These are phyloP conservation scores for Melaleuca alternifolia DNA, from an alignment of 345 rosid genomes.

Conservation along the genomic window DNA sequence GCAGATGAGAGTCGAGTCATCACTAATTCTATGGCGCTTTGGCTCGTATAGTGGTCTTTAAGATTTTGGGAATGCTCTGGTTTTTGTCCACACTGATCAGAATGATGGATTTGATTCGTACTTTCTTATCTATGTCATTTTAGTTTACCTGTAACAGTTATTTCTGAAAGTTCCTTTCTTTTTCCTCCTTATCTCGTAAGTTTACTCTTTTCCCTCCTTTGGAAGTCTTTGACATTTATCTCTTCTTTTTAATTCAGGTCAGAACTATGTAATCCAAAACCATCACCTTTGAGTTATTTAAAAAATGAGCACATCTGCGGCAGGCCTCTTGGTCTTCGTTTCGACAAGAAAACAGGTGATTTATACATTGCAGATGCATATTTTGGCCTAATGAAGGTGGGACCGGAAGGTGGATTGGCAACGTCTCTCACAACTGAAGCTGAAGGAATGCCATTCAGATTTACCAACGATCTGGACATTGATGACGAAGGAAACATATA, in stretches of 20 bases:
- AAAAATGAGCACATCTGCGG: constrained; percentile 91
- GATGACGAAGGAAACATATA: constrained; percentile 80
- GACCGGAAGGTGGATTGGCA: constrained; percentile 88
- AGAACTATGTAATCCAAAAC: constrained; percentile 62
- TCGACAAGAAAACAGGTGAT: constrained; percentile 69
- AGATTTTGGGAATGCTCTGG: background rate
- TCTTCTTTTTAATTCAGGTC: constrained; percentile 30
- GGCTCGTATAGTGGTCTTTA: background rate
- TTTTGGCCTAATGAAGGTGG: constrained; percentile 83
- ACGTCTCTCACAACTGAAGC: constrained; percentile 60
- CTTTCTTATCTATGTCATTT: background rate
- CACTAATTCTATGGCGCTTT: background rate
- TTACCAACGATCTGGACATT: constrained; percentile 86
- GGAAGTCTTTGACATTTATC: background rate
- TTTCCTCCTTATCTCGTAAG: background rate
- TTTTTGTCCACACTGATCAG: background rate
- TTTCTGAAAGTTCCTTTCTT: background rate
- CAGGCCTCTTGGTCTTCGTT: constrained; percentile 86
- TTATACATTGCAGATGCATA: constrained; percentile 92
- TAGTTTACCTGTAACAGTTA: background rate
- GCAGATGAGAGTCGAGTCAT: background rate
- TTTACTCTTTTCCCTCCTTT: background rate
- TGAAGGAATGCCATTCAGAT: constrained; percentile 66
- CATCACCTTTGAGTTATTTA: constrained; percentile 50
- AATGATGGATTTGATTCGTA: background rate